Base-by-base conservation (phyloP, 2,329 filamentous ascomycete species). In the Colletotrichum australisinense region DNA sequence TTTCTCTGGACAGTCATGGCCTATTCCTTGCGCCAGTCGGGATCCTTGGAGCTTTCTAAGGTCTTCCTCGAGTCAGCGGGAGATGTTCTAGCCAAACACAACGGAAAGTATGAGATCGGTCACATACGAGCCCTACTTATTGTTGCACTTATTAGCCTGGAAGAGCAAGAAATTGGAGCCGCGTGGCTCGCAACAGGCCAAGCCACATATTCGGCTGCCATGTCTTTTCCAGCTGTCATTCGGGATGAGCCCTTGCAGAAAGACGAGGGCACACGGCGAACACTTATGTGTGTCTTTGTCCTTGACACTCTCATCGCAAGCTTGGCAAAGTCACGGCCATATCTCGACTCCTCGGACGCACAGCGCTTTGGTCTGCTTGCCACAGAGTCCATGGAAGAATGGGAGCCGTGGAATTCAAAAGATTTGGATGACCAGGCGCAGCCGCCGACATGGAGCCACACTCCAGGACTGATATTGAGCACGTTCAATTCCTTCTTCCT, bases 171-270 rank as follows among this genome's bases (percentile, higher is more conserved):
- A 12, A 53, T 35, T 28, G 24, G 26, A 6, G 63, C 24, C 9
- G 65, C 73, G n/a, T 75, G 69, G 73, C 53, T 72, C n/a, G 53
- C 58, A 16, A 22, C 67, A 14, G 73, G 69, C 7, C 53, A 59
- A 38, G 64, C 73, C 2, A 49, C 67, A 16, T 70, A 76, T 38
- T 26, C 28, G 3, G 52, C 38, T 6, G 14, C 53, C 1, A 32
- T 42, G 4, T 16, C 64, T 12, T 35, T 35, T 57, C 35, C n/a
- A 4, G 1, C 16, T 35, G 9, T 16, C 5, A 2, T 11, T n/a
- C 1, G 5, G 2, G 1, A 32, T 24, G 9, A 11, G 2, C n/a
- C 19, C 8, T 7, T 14, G 8, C 32, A 52, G 1, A 42, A 62
- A 24, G 57, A 66, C 52, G 57, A 74, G 22, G 58, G 60, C 11